These are phyloP conservation scores for Wickerhamiella cacticola DNA, from an alignment of 805 yeast species.

Conservation along the genomic window DNA sequence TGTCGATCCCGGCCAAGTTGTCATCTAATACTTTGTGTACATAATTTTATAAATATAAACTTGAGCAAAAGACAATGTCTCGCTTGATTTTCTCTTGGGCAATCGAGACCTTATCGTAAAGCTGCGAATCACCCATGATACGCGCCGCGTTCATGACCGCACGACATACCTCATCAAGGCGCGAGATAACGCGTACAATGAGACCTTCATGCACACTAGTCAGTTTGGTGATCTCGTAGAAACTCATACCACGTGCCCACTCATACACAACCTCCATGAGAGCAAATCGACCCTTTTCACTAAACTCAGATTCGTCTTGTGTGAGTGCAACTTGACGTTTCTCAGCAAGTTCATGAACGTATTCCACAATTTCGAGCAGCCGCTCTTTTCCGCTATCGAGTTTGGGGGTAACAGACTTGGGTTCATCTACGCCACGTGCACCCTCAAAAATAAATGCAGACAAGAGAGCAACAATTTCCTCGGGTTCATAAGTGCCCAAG, in stretches of 20 bases:
- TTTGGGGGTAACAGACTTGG: slow-evolving; percentile 65
- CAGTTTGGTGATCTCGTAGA: slow-evolving; percentile 79
- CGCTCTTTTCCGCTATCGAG: slow-evolving; percentile 48
- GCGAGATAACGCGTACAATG: slow-evolving; percentile 86
- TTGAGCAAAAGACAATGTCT: slow-evolving; percentile 95
- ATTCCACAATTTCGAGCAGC: slow-evolving; percentile 58
- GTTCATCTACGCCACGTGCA: slow-evolving; percentile 49
- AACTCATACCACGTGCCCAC: slow-evolving; percentile 93
- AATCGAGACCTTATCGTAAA: slow-evolving; percentile 76
- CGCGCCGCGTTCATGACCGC: slow-evolving; percentile 89
- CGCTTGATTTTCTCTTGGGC: slow-evolving; percentile 94
- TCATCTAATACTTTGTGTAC: slow-evolving; percentile 15
- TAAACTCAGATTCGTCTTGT: slow-evolving; percentile 72
- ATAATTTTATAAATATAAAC: slow-evolving; percentile 55
- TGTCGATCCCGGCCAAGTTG: slow-evolving; percentile 24
- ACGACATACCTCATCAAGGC: slow-evolving; percentile 89
- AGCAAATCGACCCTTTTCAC: slow-evolving; percentile 76
- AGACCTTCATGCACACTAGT: slow-evolving; percentile 93
- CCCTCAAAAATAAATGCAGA: slow-evolving; percentile 94
- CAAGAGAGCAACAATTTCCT: slow-evolving; percentile 88
- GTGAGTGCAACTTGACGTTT: slow-evolving; percentile 64
- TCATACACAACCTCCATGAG: slow-evolving; percentile 89
- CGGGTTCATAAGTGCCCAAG: slow-evolving; percentile 85
- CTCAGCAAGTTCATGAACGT: slow-evolving; percentile 48
- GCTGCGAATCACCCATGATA: slow-evolving; percentile 84